A percentile compares a stretch with the other conserved stretches of the same genome.
phyloP scores from a whole-genome alignment of 495 filamentous ascomycete species.

The Penicillium odoratum region DNA sequence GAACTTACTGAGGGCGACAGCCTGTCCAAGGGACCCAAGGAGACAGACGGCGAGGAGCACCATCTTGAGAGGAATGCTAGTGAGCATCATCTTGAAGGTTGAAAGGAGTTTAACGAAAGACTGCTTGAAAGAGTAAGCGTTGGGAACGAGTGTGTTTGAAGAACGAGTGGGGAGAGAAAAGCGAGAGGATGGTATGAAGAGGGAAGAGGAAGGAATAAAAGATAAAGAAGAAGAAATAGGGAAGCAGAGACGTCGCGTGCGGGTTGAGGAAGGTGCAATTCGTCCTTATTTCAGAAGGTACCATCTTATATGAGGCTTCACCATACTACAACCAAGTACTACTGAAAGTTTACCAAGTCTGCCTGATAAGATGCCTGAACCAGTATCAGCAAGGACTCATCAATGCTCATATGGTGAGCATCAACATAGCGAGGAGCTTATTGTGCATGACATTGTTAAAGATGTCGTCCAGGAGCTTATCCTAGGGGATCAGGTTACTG shows the following conservation, averaged over 20 bases:
- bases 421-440: neutral
- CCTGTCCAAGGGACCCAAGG: neutral
- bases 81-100: slow-evolving; percentile 1
- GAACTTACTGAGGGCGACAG: neutral
- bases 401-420: too few species aligned
- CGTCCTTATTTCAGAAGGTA: neutral
- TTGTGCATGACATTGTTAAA: neutral
- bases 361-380: neutral
- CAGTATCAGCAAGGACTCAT: neutral
- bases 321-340: neutral
- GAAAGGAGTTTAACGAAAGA: neutral
- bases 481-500: too few species aligned
- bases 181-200: too few species aligned
- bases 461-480: too few species aligned
- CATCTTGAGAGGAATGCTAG: neutral
- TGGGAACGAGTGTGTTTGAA: neutral
- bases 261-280: neutral
- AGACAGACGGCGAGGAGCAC: neutral
- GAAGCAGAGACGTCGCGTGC: neutral
- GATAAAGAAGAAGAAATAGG: neutral
- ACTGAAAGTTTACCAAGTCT: neutral
- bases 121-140: neutral
- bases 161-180: too few species aligned
- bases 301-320: neutral
- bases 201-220: neutral